phyloP scores from a whole-genome alignment of 2,329 filamentous ascomycete species.

The Penicillium sp. region DNA sequence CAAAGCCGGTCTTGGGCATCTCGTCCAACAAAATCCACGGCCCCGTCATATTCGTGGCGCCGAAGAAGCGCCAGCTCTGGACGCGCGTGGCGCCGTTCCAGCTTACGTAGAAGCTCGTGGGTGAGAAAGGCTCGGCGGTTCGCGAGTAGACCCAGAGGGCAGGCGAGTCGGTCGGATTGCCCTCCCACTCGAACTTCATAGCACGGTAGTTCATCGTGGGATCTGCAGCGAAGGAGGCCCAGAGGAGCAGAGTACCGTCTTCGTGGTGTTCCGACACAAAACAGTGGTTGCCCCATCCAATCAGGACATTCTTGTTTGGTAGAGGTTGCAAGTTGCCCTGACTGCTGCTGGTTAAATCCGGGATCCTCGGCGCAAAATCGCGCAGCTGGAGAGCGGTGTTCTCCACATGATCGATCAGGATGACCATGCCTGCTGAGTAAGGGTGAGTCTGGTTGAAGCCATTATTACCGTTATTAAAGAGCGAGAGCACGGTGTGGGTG shows the following conservation, averaged over 20 bases:
- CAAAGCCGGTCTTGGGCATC: constrained; percentile 38
- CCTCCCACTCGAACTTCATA: constrained; percentile 44
- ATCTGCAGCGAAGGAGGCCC: constrained; percentile 35
- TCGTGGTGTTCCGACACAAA: constrained; percentile 41
- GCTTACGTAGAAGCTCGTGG: constrained; percentile 38
- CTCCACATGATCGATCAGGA: constrained; percentile 37
- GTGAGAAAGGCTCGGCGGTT: constrained; percentile 23
- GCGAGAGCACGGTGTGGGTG: constrained; percentile 39
- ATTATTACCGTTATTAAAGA: constrained; percentile 45
- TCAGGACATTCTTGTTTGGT: constrained; percentile 38
- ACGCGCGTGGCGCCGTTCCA: constrained; percentile 45
- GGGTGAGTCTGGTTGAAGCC: constrained; percentile 41
- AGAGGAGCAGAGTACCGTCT: constrained; percentile 39
- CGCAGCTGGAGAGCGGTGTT: constrained; percentile 36
- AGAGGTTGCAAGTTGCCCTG: constrained; percentile 43
- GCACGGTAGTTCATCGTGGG: constrained; percentile 44
- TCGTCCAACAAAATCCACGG: constrained; percentile 32
- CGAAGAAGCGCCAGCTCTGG: constrained; percentile 37
- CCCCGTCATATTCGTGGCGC: constrained; percentile 29
- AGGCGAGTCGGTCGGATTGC: constrained; percentile 41
- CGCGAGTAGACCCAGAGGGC: constrained; percentile 42
- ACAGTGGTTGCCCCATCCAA: constrained; percentile 45
- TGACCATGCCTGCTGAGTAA: constrained; percentile 41
- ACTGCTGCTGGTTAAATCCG: constrained; percentile 34
- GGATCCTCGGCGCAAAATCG: constrained; percentile 29